These are phyloP conservation scores for Salix suchowensis DNA, from an alignment of 345 rosid genomes.

Conservation along the genomic window DNA sequence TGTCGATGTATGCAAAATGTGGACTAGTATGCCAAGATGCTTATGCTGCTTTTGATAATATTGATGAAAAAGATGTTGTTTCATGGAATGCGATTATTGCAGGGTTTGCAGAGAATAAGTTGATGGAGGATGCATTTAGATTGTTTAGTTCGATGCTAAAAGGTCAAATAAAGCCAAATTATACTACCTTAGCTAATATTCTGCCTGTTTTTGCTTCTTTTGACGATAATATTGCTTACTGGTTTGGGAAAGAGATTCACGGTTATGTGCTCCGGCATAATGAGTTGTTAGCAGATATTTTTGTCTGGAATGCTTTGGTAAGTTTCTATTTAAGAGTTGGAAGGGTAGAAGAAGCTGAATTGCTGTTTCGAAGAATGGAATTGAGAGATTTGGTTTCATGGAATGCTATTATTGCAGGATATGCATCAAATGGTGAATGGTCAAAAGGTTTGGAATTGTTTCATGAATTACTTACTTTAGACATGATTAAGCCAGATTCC, in stretches of 20 bases:
- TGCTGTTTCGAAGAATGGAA: conserved; percentile 53
- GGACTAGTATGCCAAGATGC: conserved; percentile 50
- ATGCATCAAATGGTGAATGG: conserved; percentile 57
- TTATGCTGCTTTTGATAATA: conserved; percentile 46
- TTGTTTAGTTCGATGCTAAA: conserved; percentile 56
- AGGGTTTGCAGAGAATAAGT: conserved; percentile 69
- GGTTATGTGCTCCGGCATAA: conserved; percentile 50
- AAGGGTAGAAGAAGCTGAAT: conserved; percentile 47
- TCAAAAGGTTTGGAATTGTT: conserved; percentile 53
- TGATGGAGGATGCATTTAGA: conserved; percentile 47
- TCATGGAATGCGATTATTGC: conserved; percentile 90
- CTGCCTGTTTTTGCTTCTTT: conserved; percentile 58
- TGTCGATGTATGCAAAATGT: conserved; percentile 77
- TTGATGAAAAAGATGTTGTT: conserved; percentile 63
- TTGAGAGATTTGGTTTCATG: conserved; percentile 76
- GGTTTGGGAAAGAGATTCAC: conserved; percentile 60
- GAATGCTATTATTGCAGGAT: conserved; percentile 77
- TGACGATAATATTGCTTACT: conserved; percentile 33
- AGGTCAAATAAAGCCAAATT: conserved; percentile 47
- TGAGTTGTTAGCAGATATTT: conserved; percentile 43
- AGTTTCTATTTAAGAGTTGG: conserved; percentile 69
- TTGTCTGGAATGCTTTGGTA: conserved; percentile 66
- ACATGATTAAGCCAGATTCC: conserved; percentile 46
- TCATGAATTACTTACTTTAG: conserved; percentile 37
- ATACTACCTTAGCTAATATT: conserved; percentile 53